Percentiles rank a stretch among this genome's conserved stretches.
These are phyloP conservation scores for Wallacemonas sp. DNA, from an alignment of 208 protist species.

Conservation along the genomic window DNA sequence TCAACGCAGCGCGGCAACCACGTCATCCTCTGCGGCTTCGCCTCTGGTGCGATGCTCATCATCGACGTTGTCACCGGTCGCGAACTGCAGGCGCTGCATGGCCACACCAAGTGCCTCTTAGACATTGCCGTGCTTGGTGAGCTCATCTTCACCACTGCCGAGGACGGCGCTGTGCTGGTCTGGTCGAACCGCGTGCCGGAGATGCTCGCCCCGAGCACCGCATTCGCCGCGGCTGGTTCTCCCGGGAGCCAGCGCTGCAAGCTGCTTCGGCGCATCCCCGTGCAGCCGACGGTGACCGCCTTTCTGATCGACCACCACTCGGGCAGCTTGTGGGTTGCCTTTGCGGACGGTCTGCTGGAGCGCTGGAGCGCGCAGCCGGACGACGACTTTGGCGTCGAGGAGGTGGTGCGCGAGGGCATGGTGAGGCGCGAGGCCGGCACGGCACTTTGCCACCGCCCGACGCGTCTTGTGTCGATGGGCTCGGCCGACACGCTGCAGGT, in stretches of 20 bases:
- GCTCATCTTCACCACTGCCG: constrained; percentile 75
- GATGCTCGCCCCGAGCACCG: constrained; percentile 1
- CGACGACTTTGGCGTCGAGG: constrained; percentile 87
- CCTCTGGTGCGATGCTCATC: constrained; percentile 49
- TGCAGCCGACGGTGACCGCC: constrained; percentile 52
- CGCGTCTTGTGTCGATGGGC: constrained; percentile 39
- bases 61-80: constrained; percentile 47
- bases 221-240: not conserved
- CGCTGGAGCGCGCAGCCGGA: constrained; percentile 83
- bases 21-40: constrained; percentile 67
- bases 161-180: constrained; percentile 71
- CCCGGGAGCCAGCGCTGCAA: constrained; percentile 9
- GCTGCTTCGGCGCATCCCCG: constrained; percentile 59
- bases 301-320: constrained; percentile 58
- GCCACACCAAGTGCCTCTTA: constrained; percentile 62
- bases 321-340: constrained; percentile 79
- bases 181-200: constrained; percentile 45
- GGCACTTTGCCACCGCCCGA: constrained; percentile 5
- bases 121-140: constrained; percentile 59
- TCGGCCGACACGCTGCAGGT: constrained; percentile 81
- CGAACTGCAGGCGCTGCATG: constrained; percentile 49
- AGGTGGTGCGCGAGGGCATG: constrained; percentile 63
- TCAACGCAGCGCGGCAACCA: constrained; percentile 17
- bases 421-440: not conserved
- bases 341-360: constrained; percentile 76